Evolutionary conservation across 371 early-diverging fungal species (phyloP).

Genomic region (Apophysomyces variabilis): DNA sequence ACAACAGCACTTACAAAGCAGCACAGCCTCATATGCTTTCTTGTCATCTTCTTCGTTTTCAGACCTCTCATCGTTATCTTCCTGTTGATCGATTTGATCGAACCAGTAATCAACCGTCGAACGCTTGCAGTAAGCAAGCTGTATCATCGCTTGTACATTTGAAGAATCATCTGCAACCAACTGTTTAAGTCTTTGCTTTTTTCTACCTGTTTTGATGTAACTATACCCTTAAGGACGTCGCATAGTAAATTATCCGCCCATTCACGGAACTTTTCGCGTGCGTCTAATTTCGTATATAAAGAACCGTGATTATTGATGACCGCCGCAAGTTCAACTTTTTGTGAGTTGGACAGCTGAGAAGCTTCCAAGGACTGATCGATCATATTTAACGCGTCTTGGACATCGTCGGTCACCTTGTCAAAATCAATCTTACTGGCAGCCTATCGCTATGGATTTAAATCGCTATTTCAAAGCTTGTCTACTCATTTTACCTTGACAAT

Average conservation of each 20-base stretch:
- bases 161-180: conserved; percentile 32
- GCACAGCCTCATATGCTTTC: conserved; percentile 41
- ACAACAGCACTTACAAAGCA: conserved; percentile 24
- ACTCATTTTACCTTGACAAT: conserved; percentile 39
- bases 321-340: conserved; percentile 35
- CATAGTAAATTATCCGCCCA: conserved; percentile 42
- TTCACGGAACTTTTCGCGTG: conserved; percentile 29
- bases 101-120: conserved; percentile 45
- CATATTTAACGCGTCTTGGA: conserved; percentile 27
- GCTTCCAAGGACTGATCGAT: conserved; percentile 20
- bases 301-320: conserved; percentile 41
- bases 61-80: conserved; percentile 26
- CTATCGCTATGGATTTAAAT: conserved; percentile 7
- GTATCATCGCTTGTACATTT: conserved; percentile 36
- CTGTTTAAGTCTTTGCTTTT: background rate
- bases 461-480: background rate
- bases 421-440: conserved; percentile 30
- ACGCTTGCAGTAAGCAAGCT: conserved; percentile 41
- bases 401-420: conserved; percentile 31
- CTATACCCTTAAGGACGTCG: conserved; percentile 30
- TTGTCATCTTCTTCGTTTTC: conserved; percentile 34
- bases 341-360: conserved; percentile 2
- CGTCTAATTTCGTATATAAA: conserved; percentile 25
- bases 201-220: background rate
- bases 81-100: conserved; percentile 33